Conservation (phyloP, 768 basidiomycete genomes). For the Suillus subluteus region DNA sequence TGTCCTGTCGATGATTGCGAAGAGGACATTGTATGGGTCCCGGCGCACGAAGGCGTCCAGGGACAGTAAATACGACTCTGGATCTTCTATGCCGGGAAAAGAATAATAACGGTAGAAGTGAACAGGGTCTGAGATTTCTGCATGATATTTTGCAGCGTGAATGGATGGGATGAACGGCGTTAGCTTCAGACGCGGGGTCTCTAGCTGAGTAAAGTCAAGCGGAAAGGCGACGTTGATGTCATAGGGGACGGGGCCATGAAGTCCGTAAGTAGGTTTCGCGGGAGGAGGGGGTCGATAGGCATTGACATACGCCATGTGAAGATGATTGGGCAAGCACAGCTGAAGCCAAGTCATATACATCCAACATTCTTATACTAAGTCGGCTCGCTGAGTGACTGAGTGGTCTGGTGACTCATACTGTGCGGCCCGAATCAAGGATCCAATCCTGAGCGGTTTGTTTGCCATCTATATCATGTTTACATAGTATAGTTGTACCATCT, state of each 20-base stretch:
- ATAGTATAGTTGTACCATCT: background rate
- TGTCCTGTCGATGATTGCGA: conserved; percentile 39
- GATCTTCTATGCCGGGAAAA: conserved; percentile 10
- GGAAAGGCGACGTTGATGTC: conserved; percentile 45
- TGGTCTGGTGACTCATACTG: too few relatives aligned
- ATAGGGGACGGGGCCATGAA: conserved; percentile 30
- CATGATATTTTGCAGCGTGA: conserved; percentile 36
- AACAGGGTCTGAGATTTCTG: conserved; percentile 17
- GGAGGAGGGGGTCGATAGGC: conserved; percentile 11
- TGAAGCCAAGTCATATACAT: background rate
- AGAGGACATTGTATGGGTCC: conserved; percentile 29
- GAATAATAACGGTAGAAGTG: conserved; percentile 17
- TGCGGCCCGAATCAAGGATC: too few relatives aligned
- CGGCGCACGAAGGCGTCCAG: conserved; percentile 21
- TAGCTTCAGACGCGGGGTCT: conserved; percentile 42
- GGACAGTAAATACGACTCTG: conserved; percentile 15
- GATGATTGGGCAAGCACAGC: background rate
- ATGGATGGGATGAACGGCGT: conserved; percentile 42
- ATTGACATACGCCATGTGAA: conserved; percentile 8
- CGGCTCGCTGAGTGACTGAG: too few relatives aligned
- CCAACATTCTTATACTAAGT: background rate
- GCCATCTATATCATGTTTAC: too few relatives aligned
- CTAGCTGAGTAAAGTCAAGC: conserved; percentile 33
- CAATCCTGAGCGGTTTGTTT: too few relatives aligned
- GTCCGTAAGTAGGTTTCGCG: conserved; percentile 5